Percentiles rank a stretch among this genome's conserved stretches.
Evolutionary conservation across 2,329 filamentous ascomycete species (phyloP).

Genomic region (Alternaria dauci): DNA sequence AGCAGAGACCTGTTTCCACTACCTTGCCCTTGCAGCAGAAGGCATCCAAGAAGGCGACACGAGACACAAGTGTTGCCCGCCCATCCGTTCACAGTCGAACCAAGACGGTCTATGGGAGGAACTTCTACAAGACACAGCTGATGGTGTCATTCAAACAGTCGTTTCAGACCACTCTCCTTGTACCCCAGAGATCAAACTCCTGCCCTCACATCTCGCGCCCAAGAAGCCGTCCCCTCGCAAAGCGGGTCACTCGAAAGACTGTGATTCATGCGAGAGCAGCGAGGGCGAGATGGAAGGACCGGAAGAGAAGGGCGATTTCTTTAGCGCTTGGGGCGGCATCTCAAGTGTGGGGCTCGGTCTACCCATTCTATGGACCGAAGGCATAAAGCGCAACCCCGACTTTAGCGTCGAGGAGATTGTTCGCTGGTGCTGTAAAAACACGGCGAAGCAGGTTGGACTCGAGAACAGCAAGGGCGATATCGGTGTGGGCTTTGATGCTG

Average conservation of each 20-base stretch:
- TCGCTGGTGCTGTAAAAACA: conserved; percentile 84
- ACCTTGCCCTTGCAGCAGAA: conserved; percentile 84
- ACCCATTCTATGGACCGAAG: conserved; percentile 86
- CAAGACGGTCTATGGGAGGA: conserved; percentile 89
- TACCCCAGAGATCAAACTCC: conserved; percentile 90
- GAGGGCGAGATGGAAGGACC: conserved; percentile 49
- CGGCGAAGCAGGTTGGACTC: conserved; percentile 86
- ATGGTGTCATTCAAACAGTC: conserved; percentile 88
- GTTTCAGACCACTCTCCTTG: conserved; percentile 97
- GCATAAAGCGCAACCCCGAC: conserved; percentile 66
- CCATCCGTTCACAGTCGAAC: conserved; percentile 82
- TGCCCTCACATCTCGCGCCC: conserved; percentile 74
- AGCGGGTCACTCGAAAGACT: conserved; percentile 48
- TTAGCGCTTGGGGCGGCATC: conserved; percentile 95
- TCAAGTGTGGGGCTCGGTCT: conserved; percentile 92
- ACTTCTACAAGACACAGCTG: conserved; percentile 60
- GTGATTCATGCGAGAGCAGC: conserved; percentile 40
- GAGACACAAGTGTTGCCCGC: conserved; percentile 93
- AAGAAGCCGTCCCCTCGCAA: conserved; percentile 43
- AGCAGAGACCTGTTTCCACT: conserved; percentile 95
- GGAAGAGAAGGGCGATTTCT: conserved; percentile 78
- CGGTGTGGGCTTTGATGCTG: conserved; percentile 82
- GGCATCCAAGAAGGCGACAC: conserved; percentile 85
- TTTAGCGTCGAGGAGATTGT: conserved; percentile 79
- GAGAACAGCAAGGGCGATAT: conserved; percentile 83